Evolutionary conservation across 495 filamentous ascomycete species (phyloP), one percentile per base, ranked within the genome.

Genomic region (Viridothelium virens): DNA sequence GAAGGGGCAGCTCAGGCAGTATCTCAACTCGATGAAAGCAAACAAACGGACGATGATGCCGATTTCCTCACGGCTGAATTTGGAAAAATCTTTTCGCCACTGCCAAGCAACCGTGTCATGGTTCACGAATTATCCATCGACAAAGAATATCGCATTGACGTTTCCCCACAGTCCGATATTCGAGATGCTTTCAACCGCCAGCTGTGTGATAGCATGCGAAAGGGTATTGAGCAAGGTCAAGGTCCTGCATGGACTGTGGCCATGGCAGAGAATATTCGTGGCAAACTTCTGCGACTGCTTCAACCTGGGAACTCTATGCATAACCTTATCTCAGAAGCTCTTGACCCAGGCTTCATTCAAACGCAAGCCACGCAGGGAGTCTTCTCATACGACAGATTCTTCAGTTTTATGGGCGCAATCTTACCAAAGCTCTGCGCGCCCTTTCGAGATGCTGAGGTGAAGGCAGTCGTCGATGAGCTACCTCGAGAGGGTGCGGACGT

Each of bases 361-460:
- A 85, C 83, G 47, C 91, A 97, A 71, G 91, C 91, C 69, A 80
- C 82, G 38, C 85, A 84, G 59, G 92, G 94, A 14, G 84, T 85
- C 59, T 98, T 97, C 74, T 96, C 95, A 0, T 96, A 97, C 74
- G 88, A 93, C 69, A 87, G 85, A 25, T 96, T 98, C 78, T 97
- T 97, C 78, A 80, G 86, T 2, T 92, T 93, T 68, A 96, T 97
- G 85, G 86, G 87, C 38, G 83, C 82, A 44, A 86, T 98, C 47
- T 81, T 98, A n/a, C 95, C 95, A 16, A 89, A 89, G 70, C 88
- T 98, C 25, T 98, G 94, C 74, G 92, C 94, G 3, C 94, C 95
- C 2, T 88, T 91, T 65, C 84, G 94, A 2, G 94, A 98, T 68
- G 86, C 84, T 10, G 87, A 91, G 71, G 90, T 96, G 56, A 90